Evolutionary conservation across 345 rosid species (phyloP).

Genomic region (Lepidium aucheri): DNA sequence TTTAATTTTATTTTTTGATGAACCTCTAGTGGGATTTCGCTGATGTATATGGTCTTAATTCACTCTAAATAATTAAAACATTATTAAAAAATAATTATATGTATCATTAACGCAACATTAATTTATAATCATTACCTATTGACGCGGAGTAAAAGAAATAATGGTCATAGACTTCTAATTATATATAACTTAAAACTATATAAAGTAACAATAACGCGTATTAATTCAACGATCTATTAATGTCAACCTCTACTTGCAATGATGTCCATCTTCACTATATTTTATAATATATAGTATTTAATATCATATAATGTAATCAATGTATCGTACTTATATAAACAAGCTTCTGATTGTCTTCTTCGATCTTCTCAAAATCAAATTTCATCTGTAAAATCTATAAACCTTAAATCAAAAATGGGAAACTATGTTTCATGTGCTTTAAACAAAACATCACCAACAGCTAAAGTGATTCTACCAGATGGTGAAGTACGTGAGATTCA

Average conservation of each 20-base stretch:
- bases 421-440: conserved; percentile 65
- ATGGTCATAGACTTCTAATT: conserved; percentile 1
- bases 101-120: neutral
- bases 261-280: conserved; percentile 14
- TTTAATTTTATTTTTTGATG: too few relatives aligned
- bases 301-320: neutral
- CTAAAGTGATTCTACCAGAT: conserved; percentile 51
- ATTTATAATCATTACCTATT: neutral
- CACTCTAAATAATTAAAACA: neutral
- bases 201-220: conserved; percentile 15
- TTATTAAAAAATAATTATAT: neutral
- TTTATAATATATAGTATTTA: neutral
- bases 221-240: conserved; percentile 6
- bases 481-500: conserved; percentile 50
- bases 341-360: conserved; percentile 5
- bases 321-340: neutral
- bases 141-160: conserved; percentile 3
- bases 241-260: conserved; percentile 9
- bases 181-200: neutral
- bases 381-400: neutral
- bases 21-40: too few relatives aligned
- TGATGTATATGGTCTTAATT: too few relatives aligned
- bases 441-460: conserved; percentile 20
- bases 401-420: conserved; percentile 40
- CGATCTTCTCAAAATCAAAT: neutral